These are phyloP conservation scores for Trametes cinnabarina DNA, from an alignment of 768 basidiomycete genomes.

Conservation along the genomic window DNA sequence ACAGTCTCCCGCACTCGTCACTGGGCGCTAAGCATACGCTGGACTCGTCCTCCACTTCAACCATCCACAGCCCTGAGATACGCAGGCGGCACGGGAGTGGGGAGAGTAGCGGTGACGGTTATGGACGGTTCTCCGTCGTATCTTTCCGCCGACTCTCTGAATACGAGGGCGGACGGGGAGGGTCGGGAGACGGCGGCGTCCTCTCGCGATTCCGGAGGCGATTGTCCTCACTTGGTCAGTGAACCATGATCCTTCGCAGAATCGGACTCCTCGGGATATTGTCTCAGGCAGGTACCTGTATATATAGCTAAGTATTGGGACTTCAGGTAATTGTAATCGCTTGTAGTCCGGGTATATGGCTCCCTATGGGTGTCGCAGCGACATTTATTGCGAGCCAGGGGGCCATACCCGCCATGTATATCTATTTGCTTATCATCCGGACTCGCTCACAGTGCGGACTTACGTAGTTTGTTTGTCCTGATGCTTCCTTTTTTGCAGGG, in stretches of 20 bases:
- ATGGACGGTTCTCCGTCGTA: slow-evolving; percentile 1
- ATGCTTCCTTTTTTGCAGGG: no score
- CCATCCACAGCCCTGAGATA: neutral
- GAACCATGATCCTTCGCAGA: neutral
- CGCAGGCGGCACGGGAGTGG: neutral
- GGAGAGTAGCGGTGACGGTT: neutral
- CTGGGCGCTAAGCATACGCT: neutral
- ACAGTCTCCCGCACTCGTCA: slow-evolving; percentile 10
- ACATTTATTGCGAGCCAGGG: no score
- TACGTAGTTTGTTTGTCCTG: no score
- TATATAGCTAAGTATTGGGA: no score
- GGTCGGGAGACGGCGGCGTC: neutral
- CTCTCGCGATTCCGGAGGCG: slow-evolving; percentile 11
- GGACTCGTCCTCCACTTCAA: neutral
- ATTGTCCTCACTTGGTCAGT: neutral
- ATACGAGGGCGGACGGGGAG: neutral
- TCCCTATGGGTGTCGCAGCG: no score
- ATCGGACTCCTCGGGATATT: no score
- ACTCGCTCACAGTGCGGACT: no score
- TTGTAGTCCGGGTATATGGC: no score
- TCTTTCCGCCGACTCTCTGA: slow-evolving; percentile 4
- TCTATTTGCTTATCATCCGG: no score
- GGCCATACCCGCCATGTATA: no score
- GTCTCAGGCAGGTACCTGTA: no score
- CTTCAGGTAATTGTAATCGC: no score